Conservation (phyloP, 352 stramenopile genomes). For the Plasmopara halstedii region DNA sequence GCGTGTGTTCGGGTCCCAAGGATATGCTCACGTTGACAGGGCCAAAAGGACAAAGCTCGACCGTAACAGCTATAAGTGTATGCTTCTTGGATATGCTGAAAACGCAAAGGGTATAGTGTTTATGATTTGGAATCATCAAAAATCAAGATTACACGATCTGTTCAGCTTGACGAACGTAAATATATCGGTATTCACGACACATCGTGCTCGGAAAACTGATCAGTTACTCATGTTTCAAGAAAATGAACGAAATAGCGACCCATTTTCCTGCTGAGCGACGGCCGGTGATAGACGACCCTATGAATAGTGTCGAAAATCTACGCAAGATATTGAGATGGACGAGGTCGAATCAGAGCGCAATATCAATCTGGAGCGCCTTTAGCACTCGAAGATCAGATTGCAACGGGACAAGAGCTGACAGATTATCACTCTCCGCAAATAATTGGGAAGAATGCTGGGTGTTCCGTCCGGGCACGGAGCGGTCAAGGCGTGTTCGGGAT, state of each 20-base stretch:
- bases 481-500: not conserved
- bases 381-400: too few species aligned
- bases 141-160: constrained; percentile 1
- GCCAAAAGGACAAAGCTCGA: too few species aligned
- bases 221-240: not conserved
- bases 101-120: constrained; percentile 10
- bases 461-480: too few species aligned
- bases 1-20: too few species aligned
- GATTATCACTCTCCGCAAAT: constrained; percentile 1
- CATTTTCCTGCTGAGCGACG: not conserved
- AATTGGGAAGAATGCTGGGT: too few species aligned
- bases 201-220: too few species aligned
- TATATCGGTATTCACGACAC: too few species aligned
- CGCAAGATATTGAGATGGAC: not conserved
- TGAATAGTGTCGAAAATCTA: not conserved
- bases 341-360: not conserved
- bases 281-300: not conserved
- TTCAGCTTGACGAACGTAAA: too few species aligned
- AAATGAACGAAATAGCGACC: not conserved
- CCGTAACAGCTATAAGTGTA: too few species aligned
- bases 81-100: too few species aligned
- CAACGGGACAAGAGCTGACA: constrained; percentile 1
- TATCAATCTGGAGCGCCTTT: too few species aligned
- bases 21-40: too few species aligned
- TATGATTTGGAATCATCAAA: constrained; percentile 10